Conservation (phyloP, 305 asterid species). For the Rubia peregrina region DNA sequence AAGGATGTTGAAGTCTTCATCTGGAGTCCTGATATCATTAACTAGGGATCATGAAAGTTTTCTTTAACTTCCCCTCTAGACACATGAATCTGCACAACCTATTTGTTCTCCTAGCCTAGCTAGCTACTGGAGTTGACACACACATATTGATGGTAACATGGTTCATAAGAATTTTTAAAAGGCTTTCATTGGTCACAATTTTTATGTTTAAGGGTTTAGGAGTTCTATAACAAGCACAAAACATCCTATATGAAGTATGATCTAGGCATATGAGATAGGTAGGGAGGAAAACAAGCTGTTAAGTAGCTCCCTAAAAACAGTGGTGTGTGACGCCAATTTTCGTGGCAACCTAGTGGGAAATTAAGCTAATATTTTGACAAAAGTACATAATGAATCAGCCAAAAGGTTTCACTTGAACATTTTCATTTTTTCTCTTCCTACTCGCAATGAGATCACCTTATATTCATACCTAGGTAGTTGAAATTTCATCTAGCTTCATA, state of each 20-base stretch:
- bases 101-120: neutral
- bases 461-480: neutral
- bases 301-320: neutral
- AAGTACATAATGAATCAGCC: neutral
- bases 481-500: neutral
- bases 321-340: neutral
- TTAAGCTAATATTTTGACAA: neutral
- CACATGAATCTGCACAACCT: neutral
- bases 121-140: neutral
- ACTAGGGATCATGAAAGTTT: neutral
- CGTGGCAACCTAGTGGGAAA: neutral
- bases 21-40: constrained; percentile 69
- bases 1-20: constrained; percentile 89
- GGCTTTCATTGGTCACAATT: neutral
- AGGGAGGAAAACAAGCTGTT: neutral
- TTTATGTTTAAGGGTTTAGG: neutral
- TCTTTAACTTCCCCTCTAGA: neutral
- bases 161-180: neutral
- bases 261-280: neutral
- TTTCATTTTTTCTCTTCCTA: neutral
- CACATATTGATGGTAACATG: neutral
- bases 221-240: neutral
- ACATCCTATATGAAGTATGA: neutral
- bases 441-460: neutral
- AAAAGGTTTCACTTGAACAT: neutral